A percentile compares a stretch with the other conserved stretches of the same genome.
Evolutionary conservation across 306 rosid genomes (phyloP).

Genomic region (Trifolium repens): DNA sequence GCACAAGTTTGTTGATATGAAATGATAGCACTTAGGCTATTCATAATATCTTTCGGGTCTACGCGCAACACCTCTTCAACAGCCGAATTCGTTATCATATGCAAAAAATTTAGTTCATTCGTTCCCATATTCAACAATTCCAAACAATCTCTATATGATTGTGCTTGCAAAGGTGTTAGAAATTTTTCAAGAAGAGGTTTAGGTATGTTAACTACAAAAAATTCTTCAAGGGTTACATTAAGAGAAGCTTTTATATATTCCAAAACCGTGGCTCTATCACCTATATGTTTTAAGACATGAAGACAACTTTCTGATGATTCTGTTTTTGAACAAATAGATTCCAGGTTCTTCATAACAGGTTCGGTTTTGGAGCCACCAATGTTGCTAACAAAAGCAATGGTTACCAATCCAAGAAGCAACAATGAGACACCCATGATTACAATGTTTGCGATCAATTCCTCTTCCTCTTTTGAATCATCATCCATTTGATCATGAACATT

Average conservation of each 20-base stretch:
- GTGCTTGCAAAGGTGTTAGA: not conserved
- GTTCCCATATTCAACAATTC: constrained; percentile 29
- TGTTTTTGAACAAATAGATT: constrained; percentile 1
- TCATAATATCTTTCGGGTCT: constrained; percentile 5
- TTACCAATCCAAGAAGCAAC: constrained; percentile 26
- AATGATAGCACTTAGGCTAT: constrained; percentile 41
- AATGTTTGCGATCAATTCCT: constrained; percentile 28
- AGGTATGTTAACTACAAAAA: not conserved
- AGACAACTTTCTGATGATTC: constrained; percentile 7
- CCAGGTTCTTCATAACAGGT: not conserved
- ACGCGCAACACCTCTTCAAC: not conserved
- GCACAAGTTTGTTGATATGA: constrained; percentile 47
- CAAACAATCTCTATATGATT: constrained; percentile 41
- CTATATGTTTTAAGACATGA: not conserved
- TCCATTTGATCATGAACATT: not conserved
- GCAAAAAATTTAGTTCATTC: constrained; percentile 34
- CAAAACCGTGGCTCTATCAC: constrained; percentile 8
- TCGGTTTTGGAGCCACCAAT: not conserved
- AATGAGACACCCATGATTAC: constrained; percentile 37
- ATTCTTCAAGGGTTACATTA: constrained; percentile 31
- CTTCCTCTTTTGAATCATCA: not conserved
- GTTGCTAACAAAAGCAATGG: not conserved
- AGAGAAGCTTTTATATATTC: constrained; percentile 20
- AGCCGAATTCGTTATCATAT: not conserved
- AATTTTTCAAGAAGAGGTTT: not conserved